Conservation (phyloP, 495 filamentous ascomycete species). For the Hypoxylon rickii region DNA sequence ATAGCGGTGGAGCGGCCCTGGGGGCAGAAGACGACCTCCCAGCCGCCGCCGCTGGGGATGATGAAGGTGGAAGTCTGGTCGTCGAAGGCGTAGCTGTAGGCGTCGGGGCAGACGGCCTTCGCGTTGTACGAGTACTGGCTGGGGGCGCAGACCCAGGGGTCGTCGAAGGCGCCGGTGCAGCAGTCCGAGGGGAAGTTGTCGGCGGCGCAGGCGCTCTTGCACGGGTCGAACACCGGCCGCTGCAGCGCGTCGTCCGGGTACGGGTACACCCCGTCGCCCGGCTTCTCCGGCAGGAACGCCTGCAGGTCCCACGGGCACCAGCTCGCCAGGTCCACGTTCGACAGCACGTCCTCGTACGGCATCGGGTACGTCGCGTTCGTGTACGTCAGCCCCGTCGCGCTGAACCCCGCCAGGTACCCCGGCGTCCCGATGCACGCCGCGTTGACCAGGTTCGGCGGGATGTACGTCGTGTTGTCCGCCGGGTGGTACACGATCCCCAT, state of each 20-base stretch:
- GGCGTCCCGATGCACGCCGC: constrained; percentile 70
- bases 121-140: constrained; percentile 64
- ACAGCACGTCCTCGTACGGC: constrained; percentile 61
- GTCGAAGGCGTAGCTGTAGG: constrained; percentile 80
- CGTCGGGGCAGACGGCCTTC: constrained; percentile 79
- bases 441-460: constrained; percentile 76
- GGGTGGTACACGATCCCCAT: constrained; percentile 67
- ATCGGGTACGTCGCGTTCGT: constrained; percentile 65
- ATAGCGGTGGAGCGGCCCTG: constrained; percentile 71
- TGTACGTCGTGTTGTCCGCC: constrained; percentile 56
- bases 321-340: constrained; percentile 51
- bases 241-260: constrained; percentile 72
- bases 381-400: constrained; percentile 42
- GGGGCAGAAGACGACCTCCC: constrained; percentile 78
- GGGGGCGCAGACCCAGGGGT: constrained; percentile 62
- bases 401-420: constrained; percentile 54
- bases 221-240: constrained; percentile 72
- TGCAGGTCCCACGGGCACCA: constrained; percentile 85
- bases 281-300: constrained; percentile 62
- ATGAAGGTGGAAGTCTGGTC: constrained; percentile 77
- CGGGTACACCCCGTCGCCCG: constrained; percentile 70
- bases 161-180: constrained; percentile 67
- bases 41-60: constrained; percentile 71
- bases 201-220: constrained; percentile 69
- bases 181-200: constrained; percentile 64